These are phyloP conservation scores for Mycena metata DNA, from an alignment of 768 basidiomycete genomes.

Conservation along the genomic window DNA sequence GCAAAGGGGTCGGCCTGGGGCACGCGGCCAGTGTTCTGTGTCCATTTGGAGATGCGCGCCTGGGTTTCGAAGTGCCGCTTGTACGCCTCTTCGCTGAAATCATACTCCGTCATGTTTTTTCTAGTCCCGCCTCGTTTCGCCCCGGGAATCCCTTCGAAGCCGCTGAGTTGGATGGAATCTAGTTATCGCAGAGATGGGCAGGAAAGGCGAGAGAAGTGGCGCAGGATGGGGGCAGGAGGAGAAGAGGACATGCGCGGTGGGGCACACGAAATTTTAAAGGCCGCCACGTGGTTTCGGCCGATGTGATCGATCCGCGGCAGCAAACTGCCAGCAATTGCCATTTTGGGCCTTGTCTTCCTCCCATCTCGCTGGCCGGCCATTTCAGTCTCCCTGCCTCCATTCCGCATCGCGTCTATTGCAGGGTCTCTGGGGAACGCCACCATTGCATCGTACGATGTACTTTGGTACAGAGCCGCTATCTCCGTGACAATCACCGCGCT, in stretches of 20 bases:
- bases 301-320: background rate
- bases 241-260: background rate
- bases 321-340: background rate
- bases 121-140: background rate
- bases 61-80: slow-evolving; percentile 47
- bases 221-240: background rate
- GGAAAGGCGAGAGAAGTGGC: background rate
- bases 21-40: slow-evolving; percentile 40
- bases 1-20: slow-evolving; percentile 20
- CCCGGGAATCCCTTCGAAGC: background rate
- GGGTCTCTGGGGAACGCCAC: background rate
- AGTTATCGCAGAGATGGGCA: background rate
- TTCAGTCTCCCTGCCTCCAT: too few species aligned
- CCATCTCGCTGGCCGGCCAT: background rate
- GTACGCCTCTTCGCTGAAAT: slow-evolving; percentile 58
- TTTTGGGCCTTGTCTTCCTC: background rate
- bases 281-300: background rate
- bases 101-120: slow-evolving; percentile 57
- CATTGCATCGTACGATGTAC: too few species aligned
- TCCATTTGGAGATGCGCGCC: slow-evolving; percentile 54
- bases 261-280: slow-evolving; percentile 1
- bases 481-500: background rate
- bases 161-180: background rate
- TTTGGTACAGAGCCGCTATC: background rate
- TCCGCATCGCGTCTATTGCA: too few species aligned